phyloP scores from a whole-genome alignment of 768 basidiomycete species.

The Amanita subjunquillea region DNA sequence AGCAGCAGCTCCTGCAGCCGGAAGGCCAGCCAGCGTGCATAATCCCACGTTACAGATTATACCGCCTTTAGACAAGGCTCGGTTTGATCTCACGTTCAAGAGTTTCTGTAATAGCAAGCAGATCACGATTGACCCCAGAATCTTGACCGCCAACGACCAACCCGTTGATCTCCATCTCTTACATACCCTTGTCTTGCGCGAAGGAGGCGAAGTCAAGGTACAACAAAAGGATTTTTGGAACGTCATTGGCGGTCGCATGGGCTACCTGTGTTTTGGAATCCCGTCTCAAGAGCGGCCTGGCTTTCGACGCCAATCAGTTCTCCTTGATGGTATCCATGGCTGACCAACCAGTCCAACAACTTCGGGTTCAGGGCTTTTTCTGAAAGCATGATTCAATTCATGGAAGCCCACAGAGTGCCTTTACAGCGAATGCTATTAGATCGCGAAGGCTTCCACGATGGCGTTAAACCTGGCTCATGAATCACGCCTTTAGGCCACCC shows the following conservation, averaged over 20 bases:
- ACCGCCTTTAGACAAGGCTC: constrained; percentile 36
- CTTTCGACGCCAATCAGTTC: constrained; percentile 24
- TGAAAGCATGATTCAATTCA: constrained; percentile 40
- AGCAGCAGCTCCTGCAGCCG: background rate
- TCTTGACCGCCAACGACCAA: constrained; percentile 41
- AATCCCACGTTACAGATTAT: constrained; percentile 8
- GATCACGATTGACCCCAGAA: constrained; percentile 26
- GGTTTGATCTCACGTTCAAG: constrained; percentile 43
- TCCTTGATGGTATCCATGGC: constrained; percentile 38
- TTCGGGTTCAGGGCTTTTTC: constrained; percentile 40
- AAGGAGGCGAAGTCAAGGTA: constrained; percentile 42
- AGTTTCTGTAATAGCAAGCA: constrained; percentile 33
- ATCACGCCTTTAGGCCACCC: background rate
- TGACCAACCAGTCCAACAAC: constrained; percentile 32
- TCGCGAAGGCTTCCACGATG: constrained; percentile 11
- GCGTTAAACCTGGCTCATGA: background rate
- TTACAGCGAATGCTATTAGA: constrained; percentile 31
- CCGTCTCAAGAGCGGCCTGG: constrained; percentile 16
- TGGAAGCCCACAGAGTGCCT: constrained; percentile 44
- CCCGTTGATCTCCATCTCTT: constrained; percentile 50
- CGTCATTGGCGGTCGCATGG: constrained; percentile 57
- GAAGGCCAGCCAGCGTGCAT: background rate
- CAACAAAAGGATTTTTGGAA: constrained; percentile 49
- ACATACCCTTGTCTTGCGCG: constrained; percentile 47
- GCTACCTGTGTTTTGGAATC: constrained; percentile 34